Conservation (phyloP, 192 early-diverging fungal species). For the Pilobolus umbonatus region DNA sequence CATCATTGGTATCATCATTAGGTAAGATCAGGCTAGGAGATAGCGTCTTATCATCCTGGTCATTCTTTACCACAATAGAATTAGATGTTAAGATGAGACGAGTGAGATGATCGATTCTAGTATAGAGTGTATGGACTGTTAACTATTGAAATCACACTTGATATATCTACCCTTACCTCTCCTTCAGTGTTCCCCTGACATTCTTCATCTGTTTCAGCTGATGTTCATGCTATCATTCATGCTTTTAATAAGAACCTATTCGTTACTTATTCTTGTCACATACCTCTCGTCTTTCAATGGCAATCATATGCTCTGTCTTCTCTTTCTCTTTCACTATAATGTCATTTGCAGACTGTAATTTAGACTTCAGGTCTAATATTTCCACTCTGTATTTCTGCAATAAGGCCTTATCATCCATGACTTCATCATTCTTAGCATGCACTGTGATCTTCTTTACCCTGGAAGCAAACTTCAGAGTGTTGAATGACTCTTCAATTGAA, state of each 20-base stretch:
- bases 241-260: conserved; percentile 16
- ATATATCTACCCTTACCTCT: too few species aligned
- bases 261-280: conserved; percentile 22
- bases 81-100: conserved; percentile 72
- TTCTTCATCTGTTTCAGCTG: conserved; percentile 47
- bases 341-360: conserved; percentile 58
- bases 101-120: conserved; percentile 79
- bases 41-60: conserved; percentile 5
- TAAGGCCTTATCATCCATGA: conserved; percentile 78
- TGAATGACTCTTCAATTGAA: conserved; percentile 82
- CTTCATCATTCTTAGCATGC: conserved; percentile 76
- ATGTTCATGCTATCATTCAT: conserved; percentile 57
- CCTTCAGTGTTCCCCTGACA: conserved; percentile 67
- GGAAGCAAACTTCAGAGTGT: conserved; percentile 93
- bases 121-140: too few species aligned
- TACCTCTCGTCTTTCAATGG: conserved; percentile 29
- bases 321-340: conserved; percentile 46
- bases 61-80: conserved; percentile 41
- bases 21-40: background rate
- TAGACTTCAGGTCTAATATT: conserved; percentile 67
- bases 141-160: too few species aligned
- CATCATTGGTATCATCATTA: background rate
- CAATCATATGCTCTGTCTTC: conserved; percentile 38
- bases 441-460: conserved; percentile 86
- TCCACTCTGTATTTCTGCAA: conserved; percentile 79